Evolutionary conservation across 2,329 filamentous ascomycete genomes (phyloP).

Genomic region (Sporothrix euskadiensis): DNA sequence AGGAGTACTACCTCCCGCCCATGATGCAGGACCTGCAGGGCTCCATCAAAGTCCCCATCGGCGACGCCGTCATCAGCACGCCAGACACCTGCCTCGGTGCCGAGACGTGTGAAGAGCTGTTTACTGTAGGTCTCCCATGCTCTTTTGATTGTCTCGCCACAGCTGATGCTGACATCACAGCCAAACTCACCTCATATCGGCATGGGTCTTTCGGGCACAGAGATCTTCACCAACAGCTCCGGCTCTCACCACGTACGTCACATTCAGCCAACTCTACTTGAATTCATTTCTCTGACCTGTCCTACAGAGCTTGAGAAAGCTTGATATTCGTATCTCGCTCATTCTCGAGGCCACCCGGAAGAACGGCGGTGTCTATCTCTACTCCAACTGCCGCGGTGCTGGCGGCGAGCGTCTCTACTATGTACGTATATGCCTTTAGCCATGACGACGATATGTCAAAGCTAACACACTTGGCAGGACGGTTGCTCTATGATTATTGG

Average conservation of each 20-base stretch:
- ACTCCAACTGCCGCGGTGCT: constrained; percentile 54
- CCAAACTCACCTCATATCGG: constrained; percentile 52
- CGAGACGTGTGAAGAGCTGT: constrained; percentile 37
- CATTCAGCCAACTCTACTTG: background rate
- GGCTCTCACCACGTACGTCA: constrained; percentile 55
- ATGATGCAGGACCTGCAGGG: constrained; percentile 57
- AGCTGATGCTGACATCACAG: constrained; percentile 15
- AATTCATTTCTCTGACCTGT: background rate
- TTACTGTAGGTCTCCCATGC: constrained; percentile 27
- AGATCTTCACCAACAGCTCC: constrained; percentile 70
- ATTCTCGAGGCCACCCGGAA: constrained; percentile 64
- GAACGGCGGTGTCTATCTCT: constrained; percentile 49
- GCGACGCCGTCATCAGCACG: constrained; percentile 63
- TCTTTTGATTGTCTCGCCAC: background rate
- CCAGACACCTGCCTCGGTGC: constrained; percentile 62
- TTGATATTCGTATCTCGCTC: constrained; percentile 62
- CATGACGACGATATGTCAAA: no score
- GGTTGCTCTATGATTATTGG: constrained; percentile 62
- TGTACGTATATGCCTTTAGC: background rate
- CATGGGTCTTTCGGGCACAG: constrained; percentile 68
- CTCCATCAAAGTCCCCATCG: constrained; percentile 57
- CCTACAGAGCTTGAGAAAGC: constrained; percentile 53
- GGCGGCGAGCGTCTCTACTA: constrained; percentile 61
- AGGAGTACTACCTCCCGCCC: constrained; percentile 65
- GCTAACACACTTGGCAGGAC: constrained; percentile 40